Evolutionary conservation across 495 filamentous ascomycete genomes (phyloP).

Genomic region (Penicillium samsonianum): DNA sequence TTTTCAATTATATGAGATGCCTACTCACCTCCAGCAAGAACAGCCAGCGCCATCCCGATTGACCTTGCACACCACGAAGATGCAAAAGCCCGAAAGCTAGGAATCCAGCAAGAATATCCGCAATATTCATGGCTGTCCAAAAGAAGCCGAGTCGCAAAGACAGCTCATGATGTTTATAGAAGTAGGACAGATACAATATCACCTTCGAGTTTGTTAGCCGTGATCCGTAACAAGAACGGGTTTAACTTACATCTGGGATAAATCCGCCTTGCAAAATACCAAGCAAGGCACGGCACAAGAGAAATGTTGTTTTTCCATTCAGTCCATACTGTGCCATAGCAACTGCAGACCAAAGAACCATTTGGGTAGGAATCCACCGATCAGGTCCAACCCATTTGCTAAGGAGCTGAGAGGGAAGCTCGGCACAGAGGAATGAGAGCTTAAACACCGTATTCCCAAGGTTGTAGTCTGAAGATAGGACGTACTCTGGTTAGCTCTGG

Average conservation of each 20-base stretch:
- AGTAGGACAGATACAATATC: conserved; percentile 70
- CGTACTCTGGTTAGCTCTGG: not conserved
- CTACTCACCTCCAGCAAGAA: conserved; percentile 47
- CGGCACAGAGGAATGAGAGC: conserved; percentile 34
- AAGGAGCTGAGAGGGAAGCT: conserved; percentile 68
- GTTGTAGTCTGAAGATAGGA: conserved; percentile 28
- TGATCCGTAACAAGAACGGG: not conserved
- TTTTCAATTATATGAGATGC: not conserved
- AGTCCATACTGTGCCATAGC: conserved; percentile 63
- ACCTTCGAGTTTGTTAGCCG: conserved; percentile 14
- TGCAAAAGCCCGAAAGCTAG: conserved; percentile 53
- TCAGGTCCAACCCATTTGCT: conserved; percentile 70
- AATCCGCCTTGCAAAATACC: conserved; percentile 65
- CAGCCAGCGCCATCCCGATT: conserved; percentile 37
- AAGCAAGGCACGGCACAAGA: conserved; percentile 60
- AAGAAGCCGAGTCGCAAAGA: conserved; percentile 62
- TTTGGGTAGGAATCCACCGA: conserved; percentile 74
- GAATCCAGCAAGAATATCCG: conserved; percentile 48
- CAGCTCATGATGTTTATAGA: conserved; percentile 66
- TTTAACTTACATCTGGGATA: conserved; percentile 15
- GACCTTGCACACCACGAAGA: conserved; percentile 33
- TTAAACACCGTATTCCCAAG: conserved; percentile 32
- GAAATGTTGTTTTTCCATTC: conserved; percentile 59
- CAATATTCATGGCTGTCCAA: conserved; percentile 58
- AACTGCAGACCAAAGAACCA: conserved; percentile 68